Base-by-base conservation (phyloP, 1,284 basidiomycete genomes). In the Exobasidium rhododendri region DNA sequence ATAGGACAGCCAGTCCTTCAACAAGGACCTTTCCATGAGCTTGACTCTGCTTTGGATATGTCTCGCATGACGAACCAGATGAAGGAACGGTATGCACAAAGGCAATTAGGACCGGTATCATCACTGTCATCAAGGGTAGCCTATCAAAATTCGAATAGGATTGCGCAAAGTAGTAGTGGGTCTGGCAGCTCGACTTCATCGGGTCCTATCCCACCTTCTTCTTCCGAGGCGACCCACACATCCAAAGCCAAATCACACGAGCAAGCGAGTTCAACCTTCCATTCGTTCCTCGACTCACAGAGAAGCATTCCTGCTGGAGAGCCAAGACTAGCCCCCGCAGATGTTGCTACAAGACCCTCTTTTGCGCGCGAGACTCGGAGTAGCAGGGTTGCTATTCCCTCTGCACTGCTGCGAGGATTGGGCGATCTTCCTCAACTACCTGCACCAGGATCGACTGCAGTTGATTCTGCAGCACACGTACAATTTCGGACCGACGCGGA, bases 381-480 rank as follows among this genome's bases (percentile, higher is more conserved):
- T 20, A 24, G 47, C 22, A 24, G 47, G 14, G 47, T 31, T 50
- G 47, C 47, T 50, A 20, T 59, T 17, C 58, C 58, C 17, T 40
- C 29, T 24, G 53, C 35, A 56, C 51, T 59, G 24, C 26, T 59
- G 4, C 51, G 24, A n/a, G 26, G 22, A 14, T 56, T 59, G 17
- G 58, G 58, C 31, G 58, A 59, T 26, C 51, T 59, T 40, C 58
- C 58, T 46, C 28, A 52, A 22, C 58, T 59, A 26, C 58, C 58
- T 4, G 24, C 26, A 3, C 29, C 58, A 31, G 35, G 47, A 24
- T 24, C 47, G 7, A 20, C 47, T 31, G 47, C 47, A 40, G 35
- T 17, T 40, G 35, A 10, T 17, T 40, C 35, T 40, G 7, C 35
- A 40, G 17, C 10, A 7, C 7, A 40, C 10, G 10, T 17, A 17